A percentile compares a stretch with the other conserved stretches of the same genome.
Conservation (phyloP, 495 filamentous ascomycete species). For the Melanomma pulvis-pyrius region DNA sequence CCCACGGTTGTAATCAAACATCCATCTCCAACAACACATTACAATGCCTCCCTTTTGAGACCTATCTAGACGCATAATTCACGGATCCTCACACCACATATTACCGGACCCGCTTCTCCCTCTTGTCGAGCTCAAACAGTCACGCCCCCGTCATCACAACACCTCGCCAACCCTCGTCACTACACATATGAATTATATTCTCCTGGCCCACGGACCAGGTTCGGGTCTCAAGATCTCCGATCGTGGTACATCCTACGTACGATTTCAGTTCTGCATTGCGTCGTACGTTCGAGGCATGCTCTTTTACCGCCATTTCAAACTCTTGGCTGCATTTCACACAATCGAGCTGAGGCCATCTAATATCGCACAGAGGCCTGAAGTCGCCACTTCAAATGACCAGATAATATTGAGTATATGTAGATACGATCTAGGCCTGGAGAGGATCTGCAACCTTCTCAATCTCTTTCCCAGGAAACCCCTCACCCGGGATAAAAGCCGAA, state of each 20-base stretch:
- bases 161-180: constrained; percentile 4
- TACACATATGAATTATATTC: background rate
- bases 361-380: constrained; percentile 3
- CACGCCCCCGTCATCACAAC: background rate
- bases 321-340: background rate
- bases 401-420: background rate
- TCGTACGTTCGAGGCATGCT: background rate
- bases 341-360: constrained; percentile 1
- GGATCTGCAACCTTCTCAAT: background rate
- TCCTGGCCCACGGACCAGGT: constrained; percentile 16
- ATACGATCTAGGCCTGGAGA: background rate
- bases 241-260: background rate
- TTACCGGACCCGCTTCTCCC: background rate
- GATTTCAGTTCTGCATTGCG: background rate
- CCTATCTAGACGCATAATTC: background rate
- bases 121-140: background rate
- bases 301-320: background rate
- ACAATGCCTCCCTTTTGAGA: background rate
- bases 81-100: background rate
- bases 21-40: background rate
- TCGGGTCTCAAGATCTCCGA: constrained; percentile 7
- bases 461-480: background rate
- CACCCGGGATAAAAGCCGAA: constrained; percentile 7
- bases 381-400: background rate
- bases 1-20: constrained; percentile 14